Percentiles rank a stretch among this genome's conserved stretches.
Evolutionary conservation across 805 yeast species (phyloP).

Genomic region (Starmerella ratchasimensis): DNA sequence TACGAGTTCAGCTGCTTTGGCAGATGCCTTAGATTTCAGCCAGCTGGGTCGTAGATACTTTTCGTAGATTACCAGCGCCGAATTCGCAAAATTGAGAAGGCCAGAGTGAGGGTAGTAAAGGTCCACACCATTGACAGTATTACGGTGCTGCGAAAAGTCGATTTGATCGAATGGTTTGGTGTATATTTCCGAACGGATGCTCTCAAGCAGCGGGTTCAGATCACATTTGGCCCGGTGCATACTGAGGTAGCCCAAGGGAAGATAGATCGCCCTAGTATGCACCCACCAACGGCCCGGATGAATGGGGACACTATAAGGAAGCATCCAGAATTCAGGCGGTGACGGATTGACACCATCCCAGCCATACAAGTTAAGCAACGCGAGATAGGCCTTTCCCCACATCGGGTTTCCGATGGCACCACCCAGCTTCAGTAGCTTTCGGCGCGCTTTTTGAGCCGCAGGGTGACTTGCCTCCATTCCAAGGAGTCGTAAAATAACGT

Average conservation of each 20-base stretch:
- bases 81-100: constrained; percentile 49
- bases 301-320: constrained; percentile 68
- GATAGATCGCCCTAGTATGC: constrained; percentile 83
- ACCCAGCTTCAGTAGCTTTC: constrained; percentile 56
- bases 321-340: constrained; percentile 85
- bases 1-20: constrained; percentile 46
- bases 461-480: constrained; percentile 67
- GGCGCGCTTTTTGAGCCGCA: constrained; percentile 62
- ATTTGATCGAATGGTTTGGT: constrained; percentile 47
- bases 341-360: constrained; percentile 99
- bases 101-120: constrained; percentile 84
- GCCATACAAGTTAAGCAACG: constrained; percentile 62
- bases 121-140: constrained; percentile 82
- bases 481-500: constrained; percentile 62
- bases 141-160: constrained; percentile 57
- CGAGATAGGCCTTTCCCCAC: constrained; percentile 94
- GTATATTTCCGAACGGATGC: constrained; percentile 71
- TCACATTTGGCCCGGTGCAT: constrained; percentile 42
- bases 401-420: constrained; percentile 88
- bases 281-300: constrained; percentile 99
- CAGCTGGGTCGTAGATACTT: constrained; percentile 61
- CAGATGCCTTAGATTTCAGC: constrained; percentile 41
- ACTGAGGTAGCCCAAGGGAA: constrained; percentile 73
- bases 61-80: constrained; percentile 49
- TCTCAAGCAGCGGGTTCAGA: constrained; percentile 47